A percentile compares a stretch with the other conserved stretches of the same genome.
phyloP scores from a whole-genome alignment of 352 stramenopile genomes.

The Pythium myriotylum region DNA sequence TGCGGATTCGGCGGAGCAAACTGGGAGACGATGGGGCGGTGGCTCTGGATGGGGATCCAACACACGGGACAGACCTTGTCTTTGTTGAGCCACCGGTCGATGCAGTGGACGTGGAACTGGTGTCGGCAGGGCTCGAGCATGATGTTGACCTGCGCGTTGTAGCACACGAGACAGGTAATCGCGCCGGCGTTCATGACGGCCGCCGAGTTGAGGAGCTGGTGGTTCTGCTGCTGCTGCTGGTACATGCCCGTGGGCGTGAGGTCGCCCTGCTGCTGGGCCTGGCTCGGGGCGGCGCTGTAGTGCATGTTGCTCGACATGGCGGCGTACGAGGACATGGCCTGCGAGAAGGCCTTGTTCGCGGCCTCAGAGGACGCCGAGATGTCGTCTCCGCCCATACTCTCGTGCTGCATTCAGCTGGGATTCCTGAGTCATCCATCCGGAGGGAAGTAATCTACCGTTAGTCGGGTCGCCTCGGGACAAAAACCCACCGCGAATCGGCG shows the following conservation, averaged over 20 bases:
- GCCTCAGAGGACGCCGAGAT: constrained; percentile 32
- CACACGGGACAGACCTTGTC: constrained; percentile 80
- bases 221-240: constrained; percentile 25
- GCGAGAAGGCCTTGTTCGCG: constrained; percentile 29
- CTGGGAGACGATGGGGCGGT: constrained; percentile 46
- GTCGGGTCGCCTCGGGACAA: not conserved
- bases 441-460: not conserved
- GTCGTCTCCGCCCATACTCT: constrained; percentile 39
- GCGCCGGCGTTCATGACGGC: constrained; percentile 28
- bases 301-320: constrained; percentile 25
- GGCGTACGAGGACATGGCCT: constrained; percentile 24
- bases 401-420: constrained; percentile 32
- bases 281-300: constrained; percentile 13
- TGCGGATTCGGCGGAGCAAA: constrained; percentile 16
- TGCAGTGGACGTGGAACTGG: constrained; percentile 78
- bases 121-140: constrained; percentile 71
- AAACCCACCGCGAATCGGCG: not conserved
- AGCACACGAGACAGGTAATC: constrained; percentile 51
- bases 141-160: constrained; percentile 51
- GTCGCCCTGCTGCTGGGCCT: constrained; percentile 6
- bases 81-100: constrained; percentile 72
- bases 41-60: constrained; percentile 68
- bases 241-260: constrained; percentile 13
- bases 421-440: not conserved
- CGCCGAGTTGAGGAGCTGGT: constrained; percentile 16